Evolutionary conservation across 768 basidiomycete genomes (phyloP), one percentile per base, ranked within the genome.

Genomic region (Thelephora aurantiotincta): DNA sequence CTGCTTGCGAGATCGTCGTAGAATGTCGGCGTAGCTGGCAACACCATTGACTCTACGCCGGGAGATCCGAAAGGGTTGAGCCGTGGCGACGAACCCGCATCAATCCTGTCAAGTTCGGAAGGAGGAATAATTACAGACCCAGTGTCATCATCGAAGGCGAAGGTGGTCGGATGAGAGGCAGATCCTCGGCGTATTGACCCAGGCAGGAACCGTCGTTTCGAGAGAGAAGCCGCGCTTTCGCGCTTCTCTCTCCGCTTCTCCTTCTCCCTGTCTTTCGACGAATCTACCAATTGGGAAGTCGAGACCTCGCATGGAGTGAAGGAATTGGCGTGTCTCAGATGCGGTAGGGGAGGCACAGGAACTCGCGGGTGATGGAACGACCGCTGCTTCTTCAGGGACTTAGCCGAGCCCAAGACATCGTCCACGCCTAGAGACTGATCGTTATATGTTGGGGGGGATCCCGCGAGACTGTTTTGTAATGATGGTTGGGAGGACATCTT

Each of bases 351-450:
- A 14, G 75, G 73, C n/a, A 77, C 58, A 34, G 75, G 72, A 12
- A 74, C 59, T 38, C 72, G 75, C 37, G 74, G 64, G 54, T 74
- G 71, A 58, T 79, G 73, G 53, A 80, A 81, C n/a, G 75, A 78
- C 34, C 73, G 74, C 57, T 78, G 78, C 58, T 80, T 66, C 53
- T 78, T 50, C 64, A 58, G 57, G 5, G 54, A 44, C n/a, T 55
- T 44, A 22, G 54, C 49, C 14, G 66, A 56, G 26, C 55, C 58
- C 38, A 66, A 61, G 11, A 30, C 26, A 30, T 30, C 26, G 9
- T 30, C 26, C 4, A 30, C 26, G 26, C 26, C 9, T 9, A 30
- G 9, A 30, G 26, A 30, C 9, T 30, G 26, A 30, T 30, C 26
- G 9, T 30, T 9, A 30, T 30, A 30, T 9, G 26, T 9, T 30